These are phyloP conservation scores for Solanum hybrid DNA, from an alignment of 305 asterid species.

Conservation along the genomic window DNA sequence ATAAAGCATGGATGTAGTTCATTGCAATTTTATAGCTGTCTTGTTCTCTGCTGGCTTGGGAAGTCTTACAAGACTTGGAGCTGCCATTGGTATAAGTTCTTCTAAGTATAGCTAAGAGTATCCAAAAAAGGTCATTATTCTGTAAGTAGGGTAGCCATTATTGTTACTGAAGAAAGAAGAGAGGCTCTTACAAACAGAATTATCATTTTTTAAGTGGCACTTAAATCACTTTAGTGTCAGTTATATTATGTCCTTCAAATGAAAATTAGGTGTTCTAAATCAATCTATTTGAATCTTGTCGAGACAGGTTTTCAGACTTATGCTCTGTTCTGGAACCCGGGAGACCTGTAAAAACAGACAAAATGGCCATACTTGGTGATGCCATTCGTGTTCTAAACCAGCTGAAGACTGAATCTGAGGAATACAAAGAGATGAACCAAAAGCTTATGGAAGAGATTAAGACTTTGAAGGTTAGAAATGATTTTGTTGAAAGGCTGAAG, in stretches of 20 bases:
- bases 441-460: constrained; percentile 67
- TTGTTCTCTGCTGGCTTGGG: background rate
- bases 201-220: background rate
- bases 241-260: background rate
- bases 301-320: constrained; percentile 54
- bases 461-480: constrained; percentile 37
- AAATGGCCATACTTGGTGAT: constrained; percentile 59
- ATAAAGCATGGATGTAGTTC: background rate
- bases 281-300: background rate
- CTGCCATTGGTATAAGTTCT: background rate
- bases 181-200: background rate
- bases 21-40: background rate
- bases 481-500: background rate
- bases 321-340: constrained; percentile 59
- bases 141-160: background rate
- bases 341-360: constrained; percentile 62
- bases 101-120: background rate
- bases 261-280: background rate
- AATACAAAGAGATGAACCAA: constrained; percentile 40
- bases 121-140: background rate
- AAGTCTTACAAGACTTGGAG: background rate
- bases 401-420: constrained; percentile 49
- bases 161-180: background rate
- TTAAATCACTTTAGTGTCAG: background rate
- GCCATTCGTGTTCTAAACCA: constrained; percentile 50